Base-by-base conservation (phyloP, 2,329 filamentous ascomycete genomes). In the Xylaria hypoxylon region DNA sequence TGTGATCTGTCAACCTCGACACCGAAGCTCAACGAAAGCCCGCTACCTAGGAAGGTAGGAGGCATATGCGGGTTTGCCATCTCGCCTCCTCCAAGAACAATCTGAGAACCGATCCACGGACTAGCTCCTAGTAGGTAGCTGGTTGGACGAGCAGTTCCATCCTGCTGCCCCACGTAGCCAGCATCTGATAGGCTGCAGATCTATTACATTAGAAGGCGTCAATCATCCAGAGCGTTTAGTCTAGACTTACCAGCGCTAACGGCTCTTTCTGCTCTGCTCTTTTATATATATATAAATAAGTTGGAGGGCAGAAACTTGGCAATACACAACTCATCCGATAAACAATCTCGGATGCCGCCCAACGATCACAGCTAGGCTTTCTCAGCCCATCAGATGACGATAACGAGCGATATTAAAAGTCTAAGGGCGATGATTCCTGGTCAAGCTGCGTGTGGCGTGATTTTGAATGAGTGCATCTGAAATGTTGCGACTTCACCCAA, bases 101-200 rank as follows among this genome's bases (percentile, higher is more conserved):
- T 38, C 35, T 28, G 28, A 33, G 31, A 35, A 51, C 61, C 28
- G 68, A 68, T 68, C 64, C 52, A 62, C 52, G 68, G 62, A 62
- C 51, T 67, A 64, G 60, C 62, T 69, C 44, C 19, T 45, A 19
- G 8, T 22, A 24, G 19, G 3, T 64, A 50, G 52, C 59, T 65
- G 67, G 71, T 74, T 72, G 69, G 72, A 67, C 56, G 35, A 67
- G 50, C 63, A 67, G 68, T 64, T 57, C 67, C 59, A 64, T 68
- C 57, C 50, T 64, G 35, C 66, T 53, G 60, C 68, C 68, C 67
- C 67, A 60, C 64, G 47, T 45, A 47, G 62, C 58, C 47, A 40
- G 50, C 59, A 60, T 65, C 53, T 70, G 57, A 73, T 72, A 71
- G 70, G 66, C 62, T 58, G 56, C 62, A 58, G 48, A 67, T 31